Base-by-base conservation (phyloP, 2,329 filamentous ascomycete species). In the Scytalidium lignicola region DNA sequence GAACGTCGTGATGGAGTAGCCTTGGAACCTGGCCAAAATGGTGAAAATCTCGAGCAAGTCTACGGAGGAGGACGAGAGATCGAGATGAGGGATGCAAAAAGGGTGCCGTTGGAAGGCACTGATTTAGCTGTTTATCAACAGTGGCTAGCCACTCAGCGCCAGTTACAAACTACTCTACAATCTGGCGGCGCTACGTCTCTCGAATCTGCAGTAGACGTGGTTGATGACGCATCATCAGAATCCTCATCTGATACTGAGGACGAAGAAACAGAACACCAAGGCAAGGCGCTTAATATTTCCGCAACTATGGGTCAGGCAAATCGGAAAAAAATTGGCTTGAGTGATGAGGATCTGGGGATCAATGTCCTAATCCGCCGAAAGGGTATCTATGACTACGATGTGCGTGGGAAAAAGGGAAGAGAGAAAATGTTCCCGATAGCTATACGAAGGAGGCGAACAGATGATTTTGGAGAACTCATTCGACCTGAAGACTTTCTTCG, bases 391-490 rank as follows among this genome's bases (percentile, higher is more conserved):
- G 93, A 99, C 67, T 99, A 88, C 58, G 90, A 96, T 62, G 86
- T 96, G 1, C 80, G 90, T 39, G 88, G 87, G 29, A 96, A 96
- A 67, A 95, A 89, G 64, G 93, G 93, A 2, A 80, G 91, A 48
- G 93, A 99, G 64, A 85, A 90, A 54, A 87, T 95, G 71, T 97
- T 96, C 63, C 93, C 93, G 0, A 85, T 95, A 47, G 81, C 91
- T 1, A 81, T 91, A 20, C 83, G 90, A 46, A 78, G 88, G 60
- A 87, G 83, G 64, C 83, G 90, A 45, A 82, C 79, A 23, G 93
- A 97, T 63, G 92, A 96, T 55, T 99, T 93, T 68, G 93, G 93
- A 51, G 93, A 99, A 56, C 72, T 95, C 15, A 96, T 99, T 58
- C 83, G 90, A 47, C 88, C 92, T 0, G 93, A 97, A 65, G 93